Evolutionary conservation across 208 protist genomes (phyloP).

Genomic region (Trypanosoma caninum): DNA sequence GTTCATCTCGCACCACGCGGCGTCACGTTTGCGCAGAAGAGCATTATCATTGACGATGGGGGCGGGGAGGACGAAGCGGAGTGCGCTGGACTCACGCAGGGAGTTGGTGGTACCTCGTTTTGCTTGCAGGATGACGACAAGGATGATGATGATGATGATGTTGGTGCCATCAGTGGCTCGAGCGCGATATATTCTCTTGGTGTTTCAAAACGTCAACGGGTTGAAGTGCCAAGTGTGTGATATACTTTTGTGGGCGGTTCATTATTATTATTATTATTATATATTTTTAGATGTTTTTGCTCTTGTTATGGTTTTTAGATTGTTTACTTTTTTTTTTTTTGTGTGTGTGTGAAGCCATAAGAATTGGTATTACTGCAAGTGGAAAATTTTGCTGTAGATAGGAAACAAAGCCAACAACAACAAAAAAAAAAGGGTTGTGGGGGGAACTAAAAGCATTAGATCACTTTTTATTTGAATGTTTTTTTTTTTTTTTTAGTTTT

Average conservation of each 20-base stretch:
- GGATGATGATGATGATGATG: slow-evolving; percentile 9
- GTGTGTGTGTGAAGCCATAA: neutral
- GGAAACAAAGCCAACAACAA: too few species aligned
- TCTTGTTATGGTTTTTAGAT: slow-evolving; percentile 3
- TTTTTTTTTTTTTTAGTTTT: neutral
- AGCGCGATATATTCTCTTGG: slow-evolving; percentile 60
- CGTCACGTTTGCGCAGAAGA: slow-evolving; percentile 58
- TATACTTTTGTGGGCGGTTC: neutral
- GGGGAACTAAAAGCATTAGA: neutral
- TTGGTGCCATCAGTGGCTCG: slow-evolving; percentile 33
- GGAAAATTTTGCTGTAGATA: too few species aligned
- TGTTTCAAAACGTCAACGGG: slow-evolving; percentile 18
- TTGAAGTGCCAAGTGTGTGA: slow-evolving; percentile 35
- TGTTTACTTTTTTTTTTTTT: neutral
- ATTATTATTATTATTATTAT: too few species aligned
- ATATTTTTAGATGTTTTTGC: too few species aligned
- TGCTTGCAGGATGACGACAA: slow-evolving; percentile 17
- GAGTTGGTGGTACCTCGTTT: slow-evolving; percentile 13
- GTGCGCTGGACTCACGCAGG: slow-evolving; percentile 4
- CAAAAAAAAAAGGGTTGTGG: neutral
- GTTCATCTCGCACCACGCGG: slow-evolving; percentile 34
- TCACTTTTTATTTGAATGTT: neutral
- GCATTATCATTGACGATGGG: slow-evolving; percentile 46
- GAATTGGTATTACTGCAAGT: too few species aligned
- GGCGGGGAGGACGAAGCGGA: slow-evolving; percentile 6